Percentiles rank a stretch among this genome's conserved stretches.
Evolutionary conservation across 2,329 filamentous ascomycete genomes (phyloP).

Genomic region (Penicillium sclerotigenum): DNA sequence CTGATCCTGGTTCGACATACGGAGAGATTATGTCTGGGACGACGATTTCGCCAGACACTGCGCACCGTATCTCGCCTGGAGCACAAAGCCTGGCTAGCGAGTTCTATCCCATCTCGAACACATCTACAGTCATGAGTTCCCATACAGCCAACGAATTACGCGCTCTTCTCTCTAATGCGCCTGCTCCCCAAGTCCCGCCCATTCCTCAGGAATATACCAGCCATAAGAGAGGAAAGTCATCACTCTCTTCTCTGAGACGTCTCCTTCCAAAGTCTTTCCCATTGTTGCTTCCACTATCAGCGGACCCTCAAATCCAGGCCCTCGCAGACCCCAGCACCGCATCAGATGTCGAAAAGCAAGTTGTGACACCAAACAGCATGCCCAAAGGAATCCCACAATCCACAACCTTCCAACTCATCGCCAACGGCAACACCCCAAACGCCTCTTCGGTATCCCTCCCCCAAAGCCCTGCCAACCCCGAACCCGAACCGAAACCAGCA

Average conservation of each 20-base stretch:
- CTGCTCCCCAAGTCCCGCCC: slow-evolving; percentile 22
- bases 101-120: slow-evolving; percentile 27
- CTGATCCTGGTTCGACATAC: slow-evolving; percentile 26
- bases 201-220: slow-evolving; percentile 15
- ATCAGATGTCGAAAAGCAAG: slow-evolving; percentile 31
- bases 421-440: neutral
- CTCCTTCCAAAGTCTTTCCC: slow-evolving; percentile 34
- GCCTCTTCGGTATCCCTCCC: slow-evolving; percentile 1
- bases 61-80: slow-evolving; percentile 16
- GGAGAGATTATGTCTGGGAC: slow-evolving; percentile 32
- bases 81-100: slow-evolving; percentile 21
- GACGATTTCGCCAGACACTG: slow-evolving; percentile 23
- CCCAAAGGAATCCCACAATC: slow-evolving; percentile 5
- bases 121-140: slow-evolving; percentile 29
- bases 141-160: slow-evolving; percentile 21
- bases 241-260: slow-evolving; percentile 33
- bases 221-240: slow-evolving; percentile 35
- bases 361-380: slow-evolving; percentile 12
- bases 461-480: neutral
- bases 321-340: slow-evolving; percentile 29
- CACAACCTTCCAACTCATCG: neutral
- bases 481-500: neutral
- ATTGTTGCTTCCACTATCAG: slow-evolving; percentile 31
- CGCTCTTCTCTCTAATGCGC: slow-evolving; percentile 22
- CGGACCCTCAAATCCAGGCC: slow-evolving; percentile 38